Evolutionary conservation across 2,329 filamentous ascomycete species (phyloP).

Genomic region (Cryphonectria parasitica): DNA sequence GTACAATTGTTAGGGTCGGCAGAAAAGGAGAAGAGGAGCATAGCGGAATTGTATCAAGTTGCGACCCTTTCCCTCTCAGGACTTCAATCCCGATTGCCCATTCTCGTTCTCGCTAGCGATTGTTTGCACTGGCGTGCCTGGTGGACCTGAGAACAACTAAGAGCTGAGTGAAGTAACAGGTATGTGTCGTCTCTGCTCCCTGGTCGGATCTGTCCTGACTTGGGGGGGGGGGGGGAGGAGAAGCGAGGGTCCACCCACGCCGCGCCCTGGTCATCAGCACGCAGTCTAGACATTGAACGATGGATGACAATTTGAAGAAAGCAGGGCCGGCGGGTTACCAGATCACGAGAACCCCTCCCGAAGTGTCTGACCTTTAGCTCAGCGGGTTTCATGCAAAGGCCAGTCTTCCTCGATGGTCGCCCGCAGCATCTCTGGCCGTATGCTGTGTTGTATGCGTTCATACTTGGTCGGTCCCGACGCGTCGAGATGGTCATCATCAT

Average conservation of each 20-base stretch:
- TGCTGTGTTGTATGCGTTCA: neutral
- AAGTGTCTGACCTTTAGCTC: neutral
- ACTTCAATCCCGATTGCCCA: neutral
- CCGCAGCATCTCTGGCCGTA: neutral
- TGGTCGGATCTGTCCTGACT: neutral
- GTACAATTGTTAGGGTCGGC: neutral
- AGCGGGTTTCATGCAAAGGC: neutral
- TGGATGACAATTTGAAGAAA: neutral
- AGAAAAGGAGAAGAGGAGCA: neutral
- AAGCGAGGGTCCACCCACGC: neutral
- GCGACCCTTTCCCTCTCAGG: neutral
- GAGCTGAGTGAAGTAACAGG: neutral
- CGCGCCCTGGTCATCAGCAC: neutral
- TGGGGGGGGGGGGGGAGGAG: neutral
- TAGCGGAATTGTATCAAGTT: neutral
- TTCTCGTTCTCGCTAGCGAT: neutral
- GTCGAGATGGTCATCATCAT: neutral
- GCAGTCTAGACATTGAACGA: neutral
- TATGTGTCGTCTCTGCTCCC: neutral
- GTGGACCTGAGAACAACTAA: neutral
- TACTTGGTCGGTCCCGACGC: neutral
- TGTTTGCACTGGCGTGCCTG: neutral
- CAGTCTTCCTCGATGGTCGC: neutral
- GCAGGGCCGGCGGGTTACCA: neutral
- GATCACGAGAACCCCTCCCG: neutral